phyloP scores from a whole-genome alignment of 1,284 basidiomycete species.

The Melampsora americana region DNA sequence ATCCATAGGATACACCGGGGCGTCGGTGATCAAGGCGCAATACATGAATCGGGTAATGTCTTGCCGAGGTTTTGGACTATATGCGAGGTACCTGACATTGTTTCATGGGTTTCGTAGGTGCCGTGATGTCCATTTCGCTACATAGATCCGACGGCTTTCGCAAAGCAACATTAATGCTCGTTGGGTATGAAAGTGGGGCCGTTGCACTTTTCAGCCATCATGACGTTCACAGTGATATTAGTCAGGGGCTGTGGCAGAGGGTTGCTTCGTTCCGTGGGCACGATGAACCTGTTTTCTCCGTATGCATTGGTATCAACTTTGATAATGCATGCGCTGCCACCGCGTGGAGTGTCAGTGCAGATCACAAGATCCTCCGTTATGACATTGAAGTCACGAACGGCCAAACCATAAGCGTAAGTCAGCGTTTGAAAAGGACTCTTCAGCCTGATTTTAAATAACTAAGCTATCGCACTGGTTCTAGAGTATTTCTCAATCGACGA shows the following conservation, averaged over 20 bases:
- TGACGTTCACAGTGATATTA: background rate
- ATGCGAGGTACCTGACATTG: too few species aligned
- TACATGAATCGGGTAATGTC: conserved; percentile 6
- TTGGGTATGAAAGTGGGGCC: conserved; percentile 35
- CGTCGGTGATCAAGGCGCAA: background rate
- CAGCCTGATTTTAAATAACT: too few species aligned
- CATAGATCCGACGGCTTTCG: background rate
- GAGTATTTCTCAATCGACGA: too few species aligned
- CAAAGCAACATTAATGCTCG: conserved; percentile 9
- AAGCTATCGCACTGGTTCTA: too few species aligned
- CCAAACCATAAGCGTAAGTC: background rate
- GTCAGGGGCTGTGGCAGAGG: conserved; percentile 2
- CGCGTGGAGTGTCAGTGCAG: conserved; percentile 36
- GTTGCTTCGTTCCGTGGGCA: conserved; percentile 25
- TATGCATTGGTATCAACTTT: conserved; percentile 7
- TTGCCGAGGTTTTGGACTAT: too few species aligned
- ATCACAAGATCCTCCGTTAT: conserved; percentile 32
- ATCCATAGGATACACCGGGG: conserved; percentile 23
- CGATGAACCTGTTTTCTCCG: conserved; percentile 23
- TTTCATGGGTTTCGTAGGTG: background rate
- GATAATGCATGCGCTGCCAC: conserved; percentile 20
- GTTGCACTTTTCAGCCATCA: conserved; percentile 5
- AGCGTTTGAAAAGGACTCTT: background rate
- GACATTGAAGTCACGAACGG: background rate
- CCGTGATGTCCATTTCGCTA: conserved; percentile 20